Evolutionary conservation across 768 basidiomycete genomes (phyloP), one percentile per base, ranked within the genome.

Genomic region (Gelatoporia subvermispora): DNA sequence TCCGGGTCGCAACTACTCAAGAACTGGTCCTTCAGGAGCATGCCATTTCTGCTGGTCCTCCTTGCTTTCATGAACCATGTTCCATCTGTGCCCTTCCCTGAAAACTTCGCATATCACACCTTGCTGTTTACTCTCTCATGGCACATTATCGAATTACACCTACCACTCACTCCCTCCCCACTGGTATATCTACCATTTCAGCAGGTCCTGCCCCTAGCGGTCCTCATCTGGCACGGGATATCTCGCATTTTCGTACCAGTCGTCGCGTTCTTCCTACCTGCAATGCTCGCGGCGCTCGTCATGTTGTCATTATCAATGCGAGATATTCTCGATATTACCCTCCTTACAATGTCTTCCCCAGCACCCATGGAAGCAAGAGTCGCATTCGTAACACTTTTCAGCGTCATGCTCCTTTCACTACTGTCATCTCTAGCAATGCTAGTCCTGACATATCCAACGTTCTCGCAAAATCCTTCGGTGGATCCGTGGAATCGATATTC

Each of bases 401-500:
- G 67, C 23, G 37, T 72, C 25, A 50, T 72, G 4, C 51, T 75
- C 9, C 37, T 74, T 10, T 38, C 68, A 22, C 57, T 71, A 22
- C 63, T 72, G 18, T 44, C 45, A 47, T 69, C 58, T 54, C 64
- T 66, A 24, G 65, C 68, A 43, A 62, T 69, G 11, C 64, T 70
- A 5, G 59, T 60, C n/a, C 58, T 68, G 39, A 53, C 64, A 16
- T 59, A 56, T 41, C 59, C 64, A 3, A n/a, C 37, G 2, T 42
- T 53, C 10, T 43, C 43, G 3, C 15, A 37, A 15, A 17, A 38
- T 17, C 44, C 52, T 4, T 34, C 22, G 3, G 24, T 28, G 8
- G 45, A 22, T 13, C 31, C 54, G 4, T 82, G 81, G 81, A 78
- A 82, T 52, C 65, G 68, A 20, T 82, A 75, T 60, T 72, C 77